Evolutionary conservation across 495 filamentous ascomycete species (phyloP), one percentile per base, ranked within the genome.

Genomic region (Xylaria grammica): DNA sequence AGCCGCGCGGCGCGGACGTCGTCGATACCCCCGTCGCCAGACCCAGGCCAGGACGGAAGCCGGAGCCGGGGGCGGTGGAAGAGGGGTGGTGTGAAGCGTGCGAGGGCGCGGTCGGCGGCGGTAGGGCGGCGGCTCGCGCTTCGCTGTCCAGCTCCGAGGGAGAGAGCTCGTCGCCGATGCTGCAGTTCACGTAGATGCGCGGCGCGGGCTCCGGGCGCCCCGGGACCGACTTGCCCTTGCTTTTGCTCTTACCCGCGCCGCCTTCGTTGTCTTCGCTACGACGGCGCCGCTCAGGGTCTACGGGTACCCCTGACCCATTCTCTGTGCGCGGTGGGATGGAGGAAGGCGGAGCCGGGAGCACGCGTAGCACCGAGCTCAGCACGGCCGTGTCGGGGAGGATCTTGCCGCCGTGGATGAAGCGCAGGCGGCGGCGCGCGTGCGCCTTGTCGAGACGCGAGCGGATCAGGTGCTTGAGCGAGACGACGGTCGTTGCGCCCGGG

Each of bases 141-240:
- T 97, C 94, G n/a, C 79, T 81, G 2, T 77, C 81, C 20, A 98
- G 85, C 30, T 95, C 92, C 0, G 76, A 61, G 2, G 85, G 72
- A 0, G 90, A 86, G 24, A 97, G 85, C 50, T 84, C 83, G 69
- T 92, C 90, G 62, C 87, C 87, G 62, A 97, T 91, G 44, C 89
- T 91, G 84, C 94, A 97, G 82, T 96, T 93, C 54, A 96, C 87
- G 78, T 95, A 96, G 68, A 93, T 80, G 24, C 87, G 81, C 42
- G 67, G 70, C 27, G 52, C 20, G 38, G 62, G 67, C 69, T 69
- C 67, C 4, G 71, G 71, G 3, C 72, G 72, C 30, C 74, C 65
- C 36, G 71, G 32, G 54, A 69, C 22, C 75, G 81, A 76, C 87
- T 90, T 71, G 82, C 86, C 70, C 85, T 89, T 60, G 7, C 56